Base-by-base conservation (phyloP, 2,329 filamentous ascomycete species). In the Sporothrix luriei region DNA sequence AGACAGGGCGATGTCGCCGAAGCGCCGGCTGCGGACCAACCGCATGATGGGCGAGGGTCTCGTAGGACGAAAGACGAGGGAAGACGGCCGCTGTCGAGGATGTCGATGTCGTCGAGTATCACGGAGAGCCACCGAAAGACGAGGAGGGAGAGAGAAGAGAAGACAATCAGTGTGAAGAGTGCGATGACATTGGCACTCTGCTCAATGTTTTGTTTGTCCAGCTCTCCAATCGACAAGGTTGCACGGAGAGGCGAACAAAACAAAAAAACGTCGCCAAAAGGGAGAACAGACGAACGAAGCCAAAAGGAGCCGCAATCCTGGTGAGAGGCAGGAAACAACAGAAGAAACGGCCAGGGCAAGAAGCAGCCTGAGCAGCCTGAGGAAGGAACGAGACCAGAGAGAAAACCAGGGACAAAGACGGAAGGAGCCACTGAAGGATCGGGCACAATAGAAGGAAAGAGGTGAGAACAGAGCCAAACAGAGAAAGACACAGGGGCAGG, bases 11-110 rank as follows among this genome's bases (percentile, higher is more conserved):
- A 26, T 16, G 19, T 46, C n/a, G 67, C 46, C 55, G 46, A 68
- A n/a, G 24, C 33, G 48, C 46, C 57, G 49, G 51, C 57, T 24
- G 48, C 43, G 29, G 24, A 26, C 6, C 4, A 14, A 29, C 67
- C 57, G 57, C 57, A 62, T 62, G 57, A 19, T 64, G 54, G 38
- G n/a, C n/a, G 48, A 26, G 48, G n/a, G 59, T 19, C 16, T 62
- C 13, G 57, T 24, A 13, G 29, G 29, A 57, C 54, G 54, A n/a
- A 6, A 5, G 16, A 19, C 14, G 14, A 43, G 14, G 3, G 7
- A 43, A 10, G 14, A 16, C 13, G 21, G n/a, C n/a, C 33, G 16
- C 1, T 16, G 29, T 57, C 54, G 24, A n/a, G 7, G 54, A 38
- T 24, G 55, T 61, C 2, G 13, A 43, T 61, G 11, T 7, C 16